These are phyloP conservation scores for Lophiostoma macrostomum DNA, from an alignment of 495 filamentous ascomycete species.

Conservation along the genomic window DNA sequence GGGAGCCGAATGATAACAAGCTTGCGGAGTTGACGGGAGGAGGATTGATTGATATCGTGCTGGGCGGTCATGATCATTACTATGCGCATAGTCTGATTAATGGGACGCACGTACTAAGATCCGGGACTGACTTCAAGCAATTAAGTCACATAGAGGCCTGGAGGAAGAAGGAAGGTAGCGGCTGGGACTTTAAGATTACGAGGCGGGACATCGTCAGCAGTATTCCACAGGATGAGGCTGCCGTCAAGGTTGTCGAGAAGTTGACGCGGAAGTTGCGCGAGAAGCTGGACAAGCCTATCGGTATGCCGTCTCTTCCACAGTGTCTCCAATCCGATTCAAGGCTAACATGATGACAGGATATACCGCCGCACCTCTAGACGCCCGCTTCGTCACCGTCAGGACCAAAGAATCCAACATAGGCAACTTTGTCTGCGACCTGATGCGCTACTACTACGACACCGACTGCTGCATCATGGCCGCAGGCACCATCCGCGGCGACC, in stretches of 20 bases:
- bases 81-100: conserved; percentile 75
- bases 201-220: conserved; percentile 67
- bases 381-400: conserved; percentile 78
- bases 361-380: conserved; percentile 75
- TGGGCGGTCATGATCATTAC: conserved; percentile 89
- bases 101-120: conserved; percentile 73
- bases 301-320: background rate
- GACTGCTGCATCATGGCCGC: conserved; percentile 83
- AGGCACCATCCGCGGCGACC: conserved; percentile 86
- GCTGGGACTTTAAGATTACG: conserved; percentile 75
- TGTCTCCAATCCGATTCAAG: background rate
- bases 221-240: conserved; percentile 59
- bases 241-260: conserved; percentile 57
- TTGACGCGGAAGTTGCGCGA: conserved; percentile 67
- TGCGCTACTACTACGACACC: conserved; percentile 73
- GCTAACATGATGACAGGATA: conserved; percentile 46
- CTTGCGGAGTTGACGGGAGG: conserved; percentile 64
- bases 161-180: conserved; percentile 45
- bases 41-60: conserved; percentile 74
- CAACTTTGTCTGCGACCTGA: conserved; percentile 88
- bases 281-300: conserved; percentile 78
- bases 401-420: conserved; percentile 75
- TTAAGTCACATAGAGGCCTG: conserved; percentile 78
- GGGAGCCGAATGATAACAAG: conserved; percentile 75
- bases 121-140: conserved; percentile 87